A percentile compares a stretch with the other conserved stretches of the same genome.
phyloP scores from a whole-genome alignment of 2,329 filamentous ascomycete species.

The Tolypocladium pustulatum region DNA sequence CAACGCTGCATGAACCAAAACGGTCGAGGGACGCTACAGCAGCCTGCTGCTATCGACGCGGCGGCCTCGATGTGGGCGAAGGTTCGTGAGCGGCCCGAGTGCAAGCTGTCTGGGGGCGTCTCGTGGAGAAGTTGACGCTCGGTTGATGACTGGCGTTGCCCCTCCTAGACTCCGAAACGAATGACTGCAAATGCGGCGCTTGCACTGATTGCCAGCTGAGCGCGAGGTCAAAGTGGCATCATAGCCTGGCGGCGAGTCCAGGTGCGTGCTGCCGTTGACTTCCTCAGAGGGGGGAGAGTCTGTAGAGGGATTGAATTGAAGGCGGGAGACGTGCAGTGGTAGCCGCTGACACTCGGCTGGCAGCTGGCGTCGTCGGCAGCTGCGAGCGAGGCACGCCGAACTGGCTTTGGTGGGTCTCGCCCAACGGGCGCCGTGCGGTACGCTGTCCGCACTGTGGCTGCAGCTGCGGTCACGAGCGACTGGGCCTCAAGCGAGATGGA shows the following conservation, averaged over 20 bases:
- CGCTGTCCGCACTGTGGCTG: background rate
- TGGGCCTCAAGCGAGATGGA: background rate
- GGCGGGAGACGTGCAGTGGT: background rate
- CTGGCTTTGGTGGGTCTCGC: background rate
- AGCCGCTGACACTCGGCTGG: background rate
- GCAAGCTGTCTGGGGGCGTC: background rate
- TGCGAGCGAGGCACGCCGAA: background rate
- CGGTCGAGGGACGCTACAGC: conserved; percentile 1
- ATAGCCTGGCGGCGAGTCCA: background rate
- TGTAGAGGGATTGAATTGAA: background rate
- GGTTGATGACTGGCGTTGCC: background rate
- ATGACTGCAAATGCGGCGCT: background rate
- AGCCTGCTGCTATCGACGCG: background rate
- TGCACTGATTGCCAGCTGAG: background rate
- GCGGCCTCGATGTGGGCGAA: conserved; percentile 2
- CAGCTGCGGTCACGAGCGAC: background rate
- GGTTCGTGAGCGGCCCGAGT: background rate
- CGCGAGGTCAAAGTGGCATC: background rate
- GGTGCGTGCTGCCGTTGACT: background rate
- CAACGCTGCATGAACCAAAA: conserved; percentile 17
- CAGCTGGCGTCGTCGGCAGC: background rate
- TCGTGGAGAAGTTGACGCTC: background rate
- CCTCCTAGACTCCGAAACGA: background rate
- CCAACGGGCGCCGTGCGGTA: conserved; percentile 5
- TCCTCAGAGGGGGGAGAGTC: background rate